These are phyloP conservation scores for Thalassiosira exigua DNA, from an alignment of 352 stramenopile species.

Conservation along the genomic window DNA sequence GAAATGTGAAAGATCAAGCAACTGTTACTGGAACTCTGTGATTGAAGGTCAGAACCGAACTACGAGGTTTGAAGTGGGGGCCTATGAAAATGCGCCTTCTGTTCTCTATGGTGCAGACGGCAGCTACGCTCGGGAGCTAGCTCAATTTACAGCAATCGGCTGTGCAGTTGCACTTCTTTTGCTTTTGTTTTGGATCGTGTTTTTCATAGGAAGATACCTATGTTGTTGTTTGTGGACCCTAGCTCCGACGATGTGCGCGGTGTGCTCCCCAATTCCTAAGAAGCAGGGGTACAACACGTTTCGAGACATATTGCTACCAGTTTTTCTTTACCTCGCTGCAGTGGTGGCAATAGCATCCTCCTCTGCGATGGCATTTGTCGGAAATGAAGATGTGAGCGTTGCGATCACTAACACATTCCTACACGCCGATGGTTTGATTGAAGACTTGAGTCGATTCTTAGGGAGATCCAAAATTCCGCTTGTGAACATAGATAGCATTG, in stretches of 20 bases:
- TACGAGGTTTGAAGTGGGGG: constrained; percentile 46
- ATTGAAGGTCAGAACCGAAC: constrained; percentile 48
- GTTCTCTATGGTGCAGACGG: constrained; percentile 28
- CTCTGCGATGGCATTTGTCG: constrained; percentile 51
- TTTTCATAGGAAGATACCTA: constrained; percentile 61
- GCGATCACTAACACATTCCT: constrained; percentile 54
- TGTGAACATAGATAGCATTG: constrained; percentile 52
- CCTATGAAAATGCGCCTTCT: constrained; percentile 38
- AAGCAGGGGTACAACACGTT: constrained; percentile 58
- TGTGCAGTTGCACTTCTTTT: constrained; percentile 44
- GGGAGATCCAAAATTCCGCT: constrained; percentile 49
- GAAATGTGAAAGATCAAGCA: constrained; percentile 54
- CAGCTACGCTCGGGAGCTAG: constrained; percentile 53
- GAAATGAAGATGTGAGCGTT: constrained; percentile 64
- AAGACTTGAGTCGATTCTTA: constrained; percentile 58
- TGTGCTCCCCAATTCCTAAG: constrained; percentile 59
- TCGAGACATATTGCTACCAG: constrained; percentile 48
- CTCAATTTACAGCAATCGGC: constrained; percentile 30
- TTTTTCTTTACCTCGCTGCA: constrained; percentile 56
- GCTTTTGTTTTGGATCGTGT: constrained; percentile 60
- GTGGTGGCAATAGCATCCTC: constrained; percentile 39
- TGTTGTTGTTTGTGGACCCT: constrained; percentile 67
- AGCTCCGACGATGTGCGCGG: constrained; percentile 38
- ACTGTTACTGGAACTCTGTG: constrained; percentile 64
- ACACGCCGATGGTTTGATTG: constrained; percentile 49